Percentiles rank a stretch among this genome's conserved stretches.
phyloP scores from a whole-genome alignment of 331 rosid genomes.

The Quercus tomentella region DNA sequence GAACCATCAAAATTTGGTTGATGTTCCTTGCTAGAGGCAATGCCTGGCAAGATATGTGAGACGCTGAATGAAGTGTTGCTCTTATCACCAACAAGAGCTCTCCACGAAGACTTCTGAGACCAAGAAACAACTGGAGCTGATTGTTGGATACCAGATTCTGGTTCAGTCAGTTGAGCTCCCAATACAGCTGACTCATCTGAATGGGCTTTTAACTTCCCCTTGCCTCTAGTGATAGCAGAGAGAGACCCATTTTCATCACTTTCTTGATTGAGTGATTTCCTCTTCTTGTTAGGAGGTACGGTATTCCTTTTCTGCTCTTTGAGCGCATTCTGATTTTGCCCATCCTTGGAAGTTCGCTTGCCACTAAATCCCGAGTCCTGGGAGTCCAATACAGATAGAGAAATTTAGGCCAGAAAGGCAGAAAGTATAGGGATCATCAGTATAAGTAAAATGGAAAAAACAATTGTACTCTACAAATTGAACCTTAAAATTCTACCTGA shows the following conservation, averaged over 20 bases:
- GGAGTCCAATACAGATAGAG: constrained; percentile 17
- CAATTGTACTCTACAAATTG: not conserved
- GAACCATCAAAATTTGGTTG: constrained; percentile 17
- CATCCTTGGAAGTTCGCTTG: constrained; percentile 22
- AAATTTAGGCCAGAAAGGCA: not conserved
- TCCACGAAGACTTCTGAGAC: constrained; percentile 86
- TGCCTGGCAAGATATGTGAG: constrained; percentile 37
- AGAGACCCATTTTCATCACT: constrained; percentile 17
- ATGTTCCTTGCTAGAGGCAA: constrained; percentile 20
- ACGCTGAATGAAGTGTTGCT: constrained; percentile 44
- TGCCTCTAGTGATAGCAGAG: constrained; percentile 24
- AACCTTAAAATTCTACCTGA: constrained; percentile 25
- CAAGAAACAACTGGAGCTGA: constrained; percentile 38
- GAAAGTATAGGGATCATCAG: not conserved
- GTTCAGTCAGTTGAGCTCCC: constrained; percentile 25
- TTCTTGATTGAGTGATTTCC: constrained; percentile 30
- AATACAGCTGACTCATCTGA: constrained; percentile 23
- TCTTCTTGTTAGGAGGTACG: constrained; percentile 39
- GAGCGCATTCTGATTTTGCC: constrained; percentile 14
- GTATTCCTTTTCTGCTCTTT: constrained; percentile 25
- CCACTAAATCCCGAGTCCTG: constrained; percentile 32
- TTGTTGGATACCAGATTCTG: constrained; percentile 24
- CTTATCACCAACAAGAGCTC: constrained; percentile 52
- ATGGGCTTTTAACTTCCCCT: constrained; percentile 18
- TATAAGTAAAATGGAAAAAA: constrained; percentile 1